These are phyloP conservation scores for Venturia aucupariae DNA, from an alignment of 2,329 filamentous ascomycete species.

Conservation along the genomic window DNA sequence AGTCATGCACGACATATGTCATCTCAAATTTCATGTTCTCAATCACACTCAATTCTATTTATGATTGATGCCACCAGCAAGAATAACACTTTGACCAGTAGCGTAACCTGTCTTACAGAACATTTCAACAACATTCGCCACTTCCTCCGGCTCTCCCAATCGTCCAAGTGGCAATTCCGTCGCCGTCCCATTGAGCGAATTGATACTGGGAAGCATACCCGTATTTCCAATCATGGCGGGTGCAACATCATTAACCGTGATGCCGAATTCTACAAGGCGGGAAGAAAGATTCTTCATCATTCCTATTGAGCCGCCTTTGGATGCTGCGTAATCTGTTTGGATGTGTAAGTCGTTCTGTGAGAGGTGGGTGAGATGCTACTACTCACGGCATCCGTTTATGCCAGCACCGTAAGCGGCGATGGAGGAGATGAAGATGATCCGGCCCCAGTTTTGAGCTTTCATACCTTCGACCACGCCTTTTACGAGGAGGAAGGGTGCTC, in stretches of 20 bases:
- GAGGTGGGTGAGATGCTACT: slow-evolving; percentile 21
- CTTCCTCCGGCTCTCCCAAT: slow-evolving; percentile 20
- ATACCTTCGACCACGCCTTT: slow-evolving; percentile 54
- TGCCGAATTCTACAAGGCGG: slow-evolving; percentile 49
- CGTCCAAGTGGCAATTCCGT: slow-evolving; percentile 21
- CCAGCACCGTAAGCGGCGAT: slow-evolving; percentile 55
- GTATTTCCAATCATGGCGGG: slow-evolving; percentile 55
- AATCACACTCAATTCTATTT: slow-evolving; percentile 17
- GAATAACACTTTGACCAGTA: slow-evolving; percentile 21
- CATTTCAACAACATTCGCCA: slow-evolving; percentile 22
- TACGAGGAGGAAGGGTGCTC: slow-evolving; percentile 52
- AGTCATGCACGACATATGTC: too few species aligned
- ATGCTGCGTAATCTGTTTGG: slow-evolving; percentile 44
- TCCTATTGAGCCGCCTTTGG: slow-evolving; percentile 52
- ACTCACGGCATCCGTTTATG: slow-evolving; percentile 49
- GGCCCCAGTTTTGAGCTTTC: slow-evolving; percentile 51
- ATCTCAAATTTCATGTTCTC: neutral
- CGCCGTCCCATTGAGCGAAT: slow-evolving; percentile 16
- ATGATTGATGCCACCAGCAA: slow-evolving; percentile 23
- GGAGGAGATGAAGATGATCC: slow-evolving; percentile 55
- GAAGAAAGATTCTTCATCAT: slow-evolving; percentile 57
- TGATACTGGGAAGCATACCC: slow-evolving; percentile 22
- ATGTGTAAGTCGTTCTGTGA: neutral
- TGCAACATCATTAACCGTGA: slow-evolving; percentile 60
- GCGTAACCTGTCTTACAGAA: slow-evolving; percentile 22